Evolutionary conservation across 768 basidiomycete species (phyloP).

Genomic region (Mycena metata): DNA sequence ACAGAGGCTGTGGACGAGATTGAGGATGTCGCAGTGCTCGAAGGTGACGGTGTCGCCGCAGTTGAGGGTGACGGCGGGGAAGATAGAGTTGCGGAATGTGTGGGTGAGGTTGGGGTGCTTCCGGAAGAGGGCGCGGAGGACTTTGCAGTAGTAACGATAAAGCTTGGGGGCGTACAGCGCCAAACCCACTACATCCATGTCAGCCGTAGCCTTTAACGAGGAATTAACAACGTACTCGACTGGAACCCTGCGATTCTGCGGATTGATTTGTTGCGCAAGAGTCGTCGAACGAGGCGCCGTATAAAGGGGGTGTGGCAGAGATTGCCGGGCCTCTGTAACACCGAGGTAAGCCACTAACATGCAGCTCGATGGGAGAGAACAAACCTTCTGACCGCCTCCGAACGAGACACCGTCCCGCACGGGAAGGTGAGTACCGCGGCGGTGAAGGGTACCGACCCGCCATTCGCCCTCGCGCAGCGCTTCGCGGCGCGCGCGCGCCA

Average conservation of each 20-base stretch:
- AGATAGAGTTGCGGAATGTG: neutral
- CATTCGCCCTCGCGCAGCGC: too few species aligned
- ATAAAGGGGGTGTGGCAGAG: neutral
- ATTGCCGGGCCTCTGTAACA: neutral
- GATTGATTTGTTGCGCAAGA: neutral
- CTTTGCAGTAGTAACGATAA: neutral
- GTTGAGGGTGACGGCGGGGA: neutral
- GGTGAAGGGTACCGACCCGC: neutral
- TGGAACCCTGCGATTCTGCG: neutral
- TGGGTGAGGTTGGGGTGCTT: neutral
- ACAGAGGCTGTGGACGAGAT: slow-evolving; percentile 1
- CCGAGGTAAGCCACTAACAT: too few species aligned
- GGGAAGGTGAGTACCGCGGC: neutral
- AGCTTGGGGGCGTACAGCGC: neutral
- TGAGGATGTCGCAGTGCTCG: neutral
- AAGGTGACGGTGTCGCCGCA: neutral
- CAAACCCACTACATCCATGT: neutral
- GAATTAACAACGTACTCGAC: neutral
- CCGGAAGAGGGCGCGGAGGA: neutral
- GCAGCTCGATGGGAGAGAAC: too few species aligned
- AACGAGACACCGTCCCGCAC: neutral
- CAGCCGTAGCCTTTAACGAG: too few species aligned
- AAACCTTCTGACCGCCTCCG: neutral
- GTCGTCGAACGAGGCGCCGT: neutral
- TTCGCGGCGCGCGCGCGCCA: neutral